Evolutionary conservation across 2,329 filamentous ascomycete genomes (phyloP).

Genomic region (Epichloe coenophiala): DNA sequence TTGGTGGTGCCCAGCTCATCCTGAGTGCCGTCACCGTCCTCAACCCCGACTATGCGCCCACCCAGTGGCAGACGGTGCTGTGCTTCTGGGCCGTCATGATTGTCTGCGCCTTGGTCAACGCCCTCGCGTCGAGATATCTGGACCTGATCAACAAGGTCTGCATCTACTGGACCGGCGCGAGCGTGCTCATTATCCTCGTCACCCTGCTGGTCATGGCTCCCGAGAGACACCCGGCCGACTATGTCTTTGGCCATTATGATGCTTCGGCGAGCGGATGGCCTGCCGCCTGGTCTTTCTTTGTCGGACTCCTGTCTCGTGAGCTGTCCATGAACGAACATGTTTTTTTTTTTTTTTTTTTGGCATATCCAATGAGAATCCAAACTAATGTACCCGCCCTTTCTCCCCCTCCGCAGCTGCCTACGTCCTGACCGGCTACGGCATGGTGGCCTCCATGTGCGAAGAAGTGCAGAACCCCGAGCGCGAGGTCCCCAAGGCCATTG

Average conservation of each 20-base stretch:
- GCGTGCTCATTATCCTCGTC: constrained; percentile 57
- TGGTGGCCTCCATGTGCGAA: constrained; percentile 40
- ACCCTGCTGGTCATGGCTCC: constrained; percentile 53
- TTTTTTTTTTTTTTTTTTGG: too few species aligned
- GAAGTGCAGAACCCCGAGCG: constrained; percentile 48
- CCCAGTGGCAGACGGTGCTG: constrained; percentile 60
- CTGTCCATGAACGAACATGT: too few species aligned
- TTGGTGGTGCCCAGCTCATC: constrained; percentile 56
- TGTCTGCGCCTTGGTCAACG: constrained; percentile 52
- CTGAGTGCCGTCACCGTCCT: constrained; percentile 54
- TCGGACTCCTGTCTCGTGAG: constrained; percentile 37
- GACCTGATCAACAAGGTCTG: constrained; percentile 57
- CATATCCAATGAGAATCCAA: too few species aligned
- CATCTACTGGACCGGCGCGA: constrained; percentile 59
- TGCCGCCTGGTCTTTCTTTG: constrained; percentile 45
- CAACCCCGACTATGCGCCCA: constrained; percentile 42
- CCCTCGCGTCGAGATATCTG: constrained; percentile 43
- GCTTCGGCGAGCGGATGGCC: constrained; percentile 59
- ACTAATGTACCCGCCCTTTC: too few species aligned
- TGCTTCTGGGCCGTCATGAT: constrained; percentile 58
- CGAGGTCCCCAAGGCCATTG: constrained; percentile 54
- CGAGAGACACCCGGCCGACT: constrained; percentile 47
- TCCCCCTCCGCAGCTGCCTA: constrained; percentile 19
- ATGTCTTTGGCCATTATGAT: constrained; percentile 56
- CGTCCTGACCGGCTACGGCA: constrained; percentile 34